Percentiles rank a stretch among this genome's conserved stretches.
Evolutionary conservation across 371 early-diverging fungal species (phyloP).

Genomic region (Chytridium lagenaria): DNA sequence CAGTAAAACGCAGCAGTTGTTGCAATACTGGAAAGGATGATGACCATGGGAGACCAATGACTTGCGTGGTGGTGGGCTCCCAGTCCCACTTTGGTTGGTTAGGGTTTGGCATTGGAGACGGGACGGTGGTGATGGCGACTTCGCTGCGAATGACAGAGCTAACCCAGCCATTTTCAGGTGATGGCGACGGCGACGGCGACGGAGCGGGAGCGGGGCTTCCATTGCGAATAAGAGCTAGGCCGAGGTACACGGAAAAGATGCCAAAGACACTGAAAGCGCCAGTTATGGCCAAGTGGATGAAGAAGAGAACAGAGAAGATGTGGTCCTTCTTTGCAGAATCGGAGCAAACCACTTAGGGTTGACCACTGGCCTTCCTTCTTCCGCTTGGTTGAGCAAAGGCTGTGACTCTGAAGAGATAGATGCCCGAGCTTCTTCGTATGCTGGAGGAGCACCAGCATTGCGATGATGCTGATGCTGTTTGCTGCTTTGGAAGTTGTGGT

Average conservation of each 20-base stretch:
- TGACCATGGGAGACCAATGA: background rate
- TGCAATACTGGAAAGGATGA: background rate
- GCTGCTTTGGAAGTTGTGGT: background rate
- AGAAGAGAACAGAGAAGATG: background rate
- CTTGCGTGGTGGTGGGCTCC: background rate
- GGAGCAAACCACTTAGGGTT: background rate
- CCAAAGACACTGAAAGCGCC: background rate
- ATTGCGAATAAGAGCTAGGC: background rate
- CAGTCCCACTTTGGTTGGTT: background rate
- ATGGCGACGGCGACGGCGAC: background rate
- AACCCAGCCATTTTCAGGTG: background rate
- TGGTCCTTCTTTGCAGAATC: background rate
- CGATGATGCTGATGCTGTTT: background rate
- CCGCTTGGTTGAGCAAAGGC: background rate
- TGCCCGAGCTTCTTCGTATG: background rate
- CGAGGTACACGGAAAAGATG: background rate
- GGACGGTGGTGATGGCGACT: background rate
- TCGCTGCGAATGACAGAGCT: background rate
- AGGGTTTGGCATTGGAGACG: background rate
- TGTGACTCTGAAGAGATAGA: background rate
- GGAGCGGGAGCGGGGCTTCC: background rate
- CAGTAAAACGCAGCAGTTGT: background rate
- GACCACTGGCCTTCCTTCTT: background rate
- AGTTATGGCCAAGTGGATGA: background rate
- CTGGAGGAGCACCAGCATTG: background rate